These are phyloP conservation scores for Tylopilus plumbeoviolaceoides DNA, from an alignment of 768 basidiomycete species.

Conservation along the genomic window DNA sequence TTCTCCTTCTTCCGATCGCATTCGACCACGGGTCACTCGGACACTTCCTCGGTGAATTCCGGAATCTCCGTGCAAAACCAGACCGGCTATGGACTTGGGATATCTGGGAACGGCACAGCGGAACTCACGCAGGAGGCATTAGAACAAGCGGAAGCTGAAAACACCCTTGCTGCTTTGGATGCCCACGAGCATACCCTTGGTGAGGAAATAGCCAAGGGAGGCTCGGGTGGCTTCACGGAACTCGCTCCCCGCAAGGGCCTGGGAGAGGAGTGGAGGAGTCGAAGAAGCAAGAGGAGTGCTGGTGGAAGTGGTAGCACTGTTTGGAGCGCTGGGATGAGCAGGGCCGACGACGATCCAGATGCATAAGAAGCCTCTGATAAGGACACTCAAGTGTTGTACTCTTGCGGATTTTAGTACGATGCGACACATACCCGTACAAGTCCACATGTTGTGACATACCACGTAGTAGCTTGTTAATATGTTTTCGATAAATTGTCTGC, in stretches of 20 bases:
- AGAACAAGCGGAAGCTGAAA: conserved; percentile 75
- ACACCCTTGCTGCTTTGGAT: conserved; percentile 72
- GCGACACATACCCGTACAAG: conserved; percentile 14
- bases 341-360: conserved; percentile 45
- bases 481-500: neutral
- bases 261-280: conserved; percentile 53
- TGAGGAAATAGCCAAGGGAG: conserved; percentile 73
- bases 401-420: conserved; percentile 19
- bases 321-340: conserved; percentile 84
- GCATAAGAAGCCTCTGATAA: conserved; percentile 17
- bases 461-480: conserved; percentile 24
- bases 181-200: conserved; percentile 70
- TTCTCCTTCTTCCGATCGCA: conserved; percentile 70
- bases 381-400: conserved; percentile 4
- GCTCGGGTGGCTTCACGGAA: conserved; percentile 75
- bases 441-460: conserved; percentile 17
- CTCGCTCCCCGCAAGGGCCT: conserved; percentile 44
- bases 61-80: conserved; percentile 35
- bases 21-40: conserved; percentile 41
- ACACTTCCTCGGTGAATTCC: conserved; percentile 48
- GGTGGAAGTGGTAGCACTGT: conserved; percentile 77
- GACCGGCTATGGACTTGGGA: conserved; percentile 29
- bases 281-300: conserved; percentile 44
- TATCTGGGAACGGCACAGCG: conserved; percentile 26
- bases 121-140: conserved; percentile 71